Conservation (phyloP, 2,329 filamentous ascomycete species). For the Davidsoniella neocaledoniae region DNA sequence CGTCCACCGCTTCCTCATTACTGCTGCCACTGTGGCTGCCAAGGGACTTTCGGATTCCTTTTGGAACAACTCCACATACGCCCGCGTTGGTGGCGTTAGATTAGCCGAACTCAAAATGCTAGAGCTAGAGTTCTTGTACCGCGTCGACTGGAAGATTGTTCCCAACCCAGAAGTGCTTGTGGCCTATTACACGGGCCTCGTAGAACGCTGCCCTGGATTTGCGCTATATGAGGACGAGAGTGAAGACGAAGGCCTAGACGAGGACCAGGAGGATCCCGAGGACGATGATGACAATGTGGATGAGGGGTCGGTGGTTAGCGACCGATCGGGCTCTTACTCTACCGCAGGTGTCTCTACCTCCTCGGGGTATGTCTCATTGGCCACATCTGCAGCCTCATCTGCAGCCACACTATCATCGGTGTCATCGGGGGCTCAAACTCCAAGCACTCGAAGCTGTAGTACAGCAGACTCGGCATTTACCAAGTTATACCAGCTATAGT, state of each 20-base stretch:
- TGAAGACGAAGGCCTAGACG: constrained; percentile 19
- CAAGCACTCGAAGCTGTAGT: neutral
- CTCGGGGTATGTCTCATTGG: neutral
- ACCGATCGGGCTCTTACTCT: neutral
- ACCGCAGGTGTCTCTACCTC: neutral
- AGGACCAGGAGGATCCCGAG: constrained; percentile 21
- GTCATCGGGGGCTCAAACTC: neutral
- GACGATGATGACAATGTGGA: constrained; percentile 16
- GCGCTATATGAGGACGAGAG: constrained; percentile 26
- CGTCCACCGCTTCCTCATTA: constrained; percentile 93
- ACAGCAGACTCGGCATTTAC: no score
- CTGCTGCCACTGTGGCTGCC: constrained; percentile 83
- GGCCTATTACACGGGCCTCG: constrained; percentile 80
- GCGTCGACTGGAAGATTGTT: constrained; percentile 93
- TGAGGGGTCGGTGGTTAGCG: constrained; percentile 13
- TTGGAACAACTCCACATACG: constrained; percentile 96
- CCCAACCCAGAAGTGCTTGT: constrained; percentile 85
- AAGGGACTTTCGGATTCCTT: constrained; percentile 95
- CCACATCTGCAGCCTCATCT: neutral
- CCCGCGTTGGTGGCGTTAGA: constrained; percentile 81
- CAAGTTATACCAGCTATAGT: no score
- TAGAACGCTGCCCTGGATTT: constrained; percentile 47
- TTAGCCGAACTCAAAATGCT: constrained; percentile 77
- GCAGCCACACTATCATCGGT: neutral
- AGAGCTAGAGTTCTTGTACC: constrained; percentile 82